phyloP scores from a whole-genome alignment of 345 rosid species.

The Populus davidiana region DNA sequence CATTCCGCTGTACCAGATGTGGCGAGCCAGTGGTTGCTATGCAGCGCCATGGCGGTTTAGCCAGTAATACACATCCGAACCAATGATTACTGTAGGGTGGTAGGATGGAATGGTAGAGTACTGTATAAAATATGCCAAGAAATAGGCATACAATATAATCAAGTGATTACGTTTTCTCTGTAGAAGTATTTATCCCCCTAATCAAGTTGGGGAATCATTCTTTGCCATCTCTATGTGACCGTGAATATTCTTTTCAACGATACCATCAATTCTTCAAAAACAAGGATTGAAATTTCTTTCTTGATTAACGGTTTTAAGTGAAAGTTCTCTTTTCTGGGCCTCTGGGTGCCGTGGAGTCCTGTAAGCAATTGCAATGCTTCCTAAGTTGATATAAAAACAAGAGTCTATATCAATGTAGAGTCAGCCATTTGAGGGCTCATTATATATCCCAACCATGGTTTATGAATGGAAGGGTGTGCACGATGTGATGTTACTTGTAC shows the following conservation, averaged over 20 bases:
- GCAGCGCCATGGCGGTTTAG: slow-evolving; percentile 57
- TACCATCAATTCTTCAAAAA: slow-evolving; percentile 2
- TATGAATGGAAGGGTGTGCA: background rate
- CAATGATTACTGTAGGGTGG: background rate
- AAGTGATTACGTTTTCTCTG: background rate
- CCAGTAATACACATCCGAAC: slow-evolving; percentile 3
- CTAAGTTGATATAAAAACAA: background rate
- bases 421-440: background rate
- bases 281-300: background rate
- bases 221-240: slow-evolving; percentile 11
- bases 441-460: background rate
- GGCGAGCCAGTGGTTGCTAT: slow-evolving; percentile 75
- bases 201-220: slow-evolving; percentile 31
- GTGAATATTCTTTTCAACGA: background rate
- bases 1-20: slow-evolving; percentile 76
- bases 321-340: background rate
- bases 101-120: slow-evolving; percentile 11
- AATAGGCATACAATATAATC: slow-evolving; percentile 11
- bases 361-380: background rate
- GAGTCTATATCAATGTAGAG: background rate
- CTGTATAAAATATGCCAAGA: slow-evolving; percentile 14
- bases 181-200: slow-evolving; percentile 13
- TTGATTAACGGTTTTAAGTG: background rate
- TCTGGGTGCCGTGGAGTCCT: background rate
- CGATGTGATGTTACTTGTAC: background rate